Evolutionary conservation across 2,329 filamentous ascomycete genomes (phyloP).

Genomic region (Penicillium sp.): DNA sequence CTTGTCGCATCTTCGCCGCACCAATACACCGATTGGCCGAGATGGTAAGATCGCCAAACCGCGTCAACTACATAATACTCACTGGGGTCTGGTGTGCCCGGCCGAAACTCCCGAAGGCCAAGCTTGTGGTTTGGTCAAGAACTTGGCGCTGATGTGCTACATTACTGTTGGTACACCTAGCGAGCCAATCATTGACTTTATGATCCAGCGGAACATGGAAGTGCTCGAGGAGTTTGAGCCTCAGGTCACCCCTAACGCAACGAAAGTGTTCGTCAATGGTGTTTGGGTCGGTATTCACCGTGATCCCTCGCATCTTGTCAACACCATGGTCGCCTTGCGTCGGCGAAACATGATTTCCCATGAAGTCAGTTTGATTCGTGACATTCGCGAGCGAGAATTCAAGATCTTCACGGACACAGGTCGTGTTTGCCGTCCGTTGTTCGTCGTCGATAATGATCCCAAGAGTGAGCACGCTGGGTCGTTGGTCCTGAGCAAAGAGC

Average conservation of each 20-base stretch:
- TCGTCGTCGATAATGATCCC: constrained; percentile 81
- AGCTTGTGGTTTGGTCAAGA: constrained; percentile 97
- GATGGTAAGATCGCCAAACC: constrained; percentile 98
- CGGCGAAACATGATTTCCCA: constrained; percentile 78
- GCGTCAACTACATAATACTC: constrained; percentile 94
- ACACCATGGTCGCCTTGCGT: constrained; percentile 68
- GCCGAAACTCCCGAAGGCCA: constrained; percentile 97
- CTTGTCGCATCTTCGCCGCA: constrained; percentile 89
- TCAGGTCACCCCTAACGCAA: constrained; percentile 77
- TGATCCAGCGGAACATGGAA: constrained; percentile 94
- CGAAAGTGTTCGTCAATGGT: constrained; percentile 97
- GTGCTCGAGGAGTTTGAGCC: constrained; percentile 92
- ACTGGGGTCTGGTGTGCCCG: constrained; percentile 96
- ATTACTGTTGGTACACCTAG: constrained; percentile 91
- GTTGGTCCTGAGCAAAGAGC: constrained; percentile 77
- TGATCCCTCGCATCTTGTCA: constrained; percentile 78
- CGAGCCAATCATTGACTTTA: constrained; percentile 86
- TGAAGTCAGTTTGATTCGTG: constrained; percentile 89
- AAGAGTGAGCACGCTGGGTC: constrained; percentile 69
- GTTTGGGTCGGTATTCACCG: constrained; percentile 96
- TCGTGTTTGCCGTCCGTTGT: constrained; percentile 86
- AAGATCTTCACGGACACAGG: constrained; percentile 98
- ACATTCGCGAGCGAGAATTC: constrained; percentile 96
- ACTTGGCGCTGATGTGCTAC: constrained; percentile 95
- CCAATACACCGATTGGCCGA: constrained; percentile 94